These are phyloP conservation scores for Medicago truncatula DNA, from an alignment of 306 rosid genomes.

Conservation along the genomic window MtrunA17r5.0-ANR NC_053049.1:26252501-26253000, in stretches of 20 bases:
- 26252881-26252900: conserved; percentile 41
- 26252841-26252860: conserved; percentile 18
- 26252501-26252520: too few relatives aligned
- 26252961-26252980: too few relatives aligned
- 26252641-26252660: too few relatives aligned
- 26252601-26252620: too few relatives aligned
- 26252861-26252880: conserved; percentile 27
- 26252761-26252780: not conserved
- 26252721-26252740: not conserved
- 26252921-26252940: not conserved
- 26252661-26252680: not conserved
- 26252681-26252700: not conserved
- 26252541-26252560: too few relatives aligned
- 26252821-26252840: conserved; percentile 2
- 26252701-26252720: not conserved
- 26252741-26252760: conserved; percentile 16
- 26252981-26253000: too few relatives aligned
- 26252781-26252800: conserved; percentile 7
- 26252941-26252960: too few relatives aligned
- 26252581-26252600: too few relatives aligned
- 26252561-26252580: too few relatives aligned
- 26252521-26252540: too few relatives aligned
- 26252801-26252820: conserved; percentile 29
- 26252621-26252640: too few relatives aligned
- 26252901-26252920: not conserved